A percentile compares a stretch with the other conserved stretches of the same genome.
Evolutionary conservation across 2,329 filamentous ascomycete genomes (phyloP).

Genomic region (Penicillium sp.): DNA sequence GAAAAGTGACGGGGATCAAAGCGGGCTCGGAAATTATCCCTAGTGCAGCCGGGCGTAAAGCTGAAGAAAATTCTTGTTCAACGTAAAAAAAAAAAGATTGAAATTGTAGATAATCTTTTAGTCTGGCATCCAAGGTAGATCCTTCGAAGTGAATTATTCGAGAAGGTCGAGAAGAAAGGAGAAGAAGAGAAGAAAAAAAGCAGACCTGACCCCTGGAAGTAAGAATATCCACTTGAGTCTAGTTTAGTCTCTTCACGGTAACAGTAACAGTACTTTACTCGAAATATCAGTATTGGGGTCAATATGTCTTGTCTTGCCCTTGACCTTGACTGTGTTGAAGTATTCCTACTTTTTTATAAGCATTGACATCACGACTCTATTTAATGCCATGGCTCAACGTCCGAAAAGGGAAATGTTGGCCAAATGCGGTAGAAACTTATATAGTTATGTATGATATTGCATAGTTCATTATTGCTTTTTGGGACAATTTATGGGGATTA

Average conservation of each 20-base stretch:
- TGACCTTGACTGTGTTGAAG: not conserved
- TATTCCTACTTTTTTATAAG: not conserved
- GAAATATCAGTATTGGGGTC: not conserved
- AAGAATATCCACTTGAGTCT: slow-evolving; percentile 25
- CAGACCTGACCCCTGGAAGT: slow-evolving; percentile 23
- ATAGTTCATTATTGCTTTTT: not conserved
- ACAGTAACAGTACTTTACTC: slow-evolving; percentile 13
- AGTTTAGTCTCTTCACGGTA: slow-evolving; percentile 22
- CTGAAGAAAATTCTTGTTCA: slow-evolving; percentile 10
- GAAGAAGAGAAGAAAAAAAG: slow-evolving; percentile 5
- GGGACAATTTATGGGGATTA: not conserved
- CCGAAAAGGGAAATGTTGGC: not conserved
- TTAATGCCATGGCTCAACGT: not conserved
- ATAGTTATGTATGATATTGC: not conserved
- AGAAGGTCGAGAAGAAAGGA: slow-evolving; percentile 6
- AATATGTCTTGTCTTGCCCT: not conserved
- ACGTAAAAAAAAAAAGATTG: slow-evolving; percentile 8
- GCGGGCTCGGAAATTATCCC: slow-evolving; percentile 22
- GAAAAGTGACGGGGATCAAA: slow-evolving; percentile 15
- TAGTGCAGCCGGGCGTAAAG: slow-evolving; percentile 16
- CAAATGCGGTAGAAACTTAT: not conserved
- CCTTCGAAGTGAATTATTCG: not conserved
- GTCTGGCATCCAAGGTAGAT: slow-evolving; percentile 8
- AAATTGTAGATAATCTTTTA: not conserved
- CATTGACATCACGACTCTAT: slow-evolving; percentile 24